Base-by-base conservation (phyloP, 129 eudicot genomes). In the Saposhnikovia divaricata region DNA sequence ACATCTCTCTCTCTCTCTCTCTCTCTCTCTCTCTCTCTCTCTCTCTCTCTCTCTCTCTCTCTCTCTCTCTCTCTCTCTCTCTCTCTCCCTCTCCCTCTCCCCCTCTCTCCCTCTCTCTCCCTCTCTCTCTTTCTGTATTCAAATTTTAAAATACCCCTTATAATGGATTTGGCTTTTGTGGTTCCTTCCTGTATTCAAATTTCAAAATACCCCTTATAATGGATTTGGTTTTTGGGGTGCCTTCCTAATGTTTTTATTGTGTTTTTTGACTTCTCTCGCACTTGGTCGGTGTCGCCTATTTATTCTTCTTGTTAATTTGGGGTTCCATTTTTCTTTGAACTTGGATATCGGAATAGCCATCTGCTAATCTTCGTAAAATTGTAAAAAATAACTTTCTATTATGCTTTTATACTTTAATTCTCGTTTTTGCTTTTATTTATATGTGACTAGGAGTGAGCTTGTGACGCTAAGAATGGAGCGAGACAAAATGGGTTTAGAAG, bases 401-500 rank as follows among this genome's bases (percentile, higher is more conserved):
- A 19, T 53, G 63, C 27, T 53, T 51, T 0, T 21, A 53, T 53
- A 53, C 11, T 53, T 23, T 6, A 21, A 53, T 61, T 25, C 15
- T 61, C 15, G n/a, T 57, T 53, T n/a, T 14, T n/a, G 69, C 69
- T 61, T 61, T n/a, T 61, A 61, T 61, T 61, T 61, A 21, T 3
- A 40, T 25, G n/a, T 27, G n/a, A 9, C 25, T 76, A 88, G 90
- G 88, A 79, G 80, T 23, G 97, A 91, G 84, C 82, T 87, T 34
- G 85, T 86, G 47, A 83, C 96, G 1, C 39, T 93, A 42, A 89
- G 88, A 70, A 78, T 96, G 76, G 96, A 93, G 53, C 90, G 93
- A 46, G 97, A 93, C 86, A 93, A 86, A 81, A 77, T 80, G 69
- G 80, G 86, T 44, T 55, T 90, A 80, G 97, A 91, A 82, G 92